These are phyloP conservation scores for Hordeum pubiflorum DNA, from an alignment of 202 grass and related monocot species.

Conservation along the genomic window DNA sequence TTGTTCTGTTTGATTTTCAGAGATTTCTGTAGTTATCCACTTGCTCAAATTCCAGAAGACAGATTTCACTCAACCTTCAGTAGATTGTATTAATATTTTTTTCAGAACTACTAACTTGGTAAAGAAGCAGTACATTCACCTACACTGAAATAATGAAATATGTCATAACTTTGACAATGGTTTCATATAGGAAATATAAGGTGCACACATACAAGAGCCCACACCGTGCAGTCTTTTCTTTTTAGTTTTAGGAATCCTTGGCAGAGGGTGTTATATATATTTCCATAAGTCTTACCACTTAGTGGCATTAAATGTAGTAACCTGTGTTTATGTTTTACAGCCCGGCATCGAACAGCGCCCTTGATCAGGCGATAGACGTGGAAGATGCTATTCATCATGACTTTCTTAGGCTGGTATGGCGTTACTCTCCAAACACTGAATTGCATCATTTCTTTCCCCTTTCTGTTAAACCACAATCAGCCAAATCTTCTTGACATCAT, in stretches of 20 bases:
- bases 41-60: background rate
- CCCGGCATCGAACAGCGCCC: conserved; percentile 72
- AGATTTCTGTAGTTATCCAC: background rate
- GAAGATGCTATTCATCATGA: conserved; percentile 82
- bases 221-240: too few relatives aligned
- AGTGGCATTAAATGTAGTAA: background rate
- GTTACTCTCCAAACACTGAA: background rate
- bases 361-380: conserved; percentile 77
- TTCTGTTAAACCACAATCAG: background rate
- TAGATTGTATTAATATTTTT: background rate
- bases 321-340: conserved; percentile 41
- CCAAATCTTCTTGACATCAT: conserved; percentile 3
- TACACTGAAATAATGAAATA: too few relatives aligned
- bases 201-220: too few relatives aligned
- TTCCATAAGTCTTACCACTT: background rate
- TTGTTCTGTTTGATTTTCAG: background rate
- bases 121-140: background rate
- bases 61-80: background rate
- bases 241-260: background rate
- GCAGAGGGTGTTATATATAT: background rate
- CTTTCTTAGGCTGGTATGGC: conserved; percentile 87
- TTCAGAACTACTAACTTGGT: background rate
- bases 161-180: too few relatives aligned
- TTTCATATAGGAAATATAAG: too few relatives aligned
- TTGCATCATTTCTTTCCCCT: background rate